Evolutionary conservation across 2,329 filamentous ascomycete genomes (phyloP).

Genomic region (Sordariomycetes sp.): DNA sequence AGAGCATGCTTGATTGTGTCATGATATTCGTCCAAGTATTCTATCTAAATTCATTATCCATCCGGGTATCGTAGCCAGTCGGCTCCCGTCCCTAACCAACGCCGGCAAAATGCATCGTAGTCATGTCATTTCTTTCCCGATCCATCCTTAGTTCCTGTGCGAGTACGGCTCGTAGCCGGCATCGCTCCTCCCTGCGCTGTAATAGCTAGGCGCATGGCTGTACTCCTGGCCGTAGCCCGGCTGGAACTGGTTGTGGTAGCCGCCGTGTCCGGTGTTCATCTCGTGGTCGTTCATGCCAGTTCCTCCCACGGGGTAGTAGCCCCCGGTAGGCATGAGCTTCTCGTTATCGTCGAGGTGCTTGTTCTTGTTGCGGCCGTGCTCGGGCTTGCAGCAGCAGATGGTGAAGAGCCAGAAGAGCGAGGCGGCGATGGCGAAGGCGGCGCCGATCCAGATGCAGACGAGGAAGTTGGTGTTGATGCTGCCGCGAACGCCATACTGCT

Average conservation of each 20-base stretch:
- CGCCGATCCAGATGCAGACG: slow-evolving; percentile 67
- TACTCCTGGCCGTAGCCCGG: slow-evolving; percentile 15
- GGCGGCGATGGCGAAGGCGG: slow-evolving; percentile 65
- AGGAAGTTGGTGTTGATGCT: slow-evolving; percentile 62
- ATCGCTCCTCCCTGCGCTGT: slow-evolving; percentile 35
- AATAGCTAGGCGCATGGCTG: slow-evolving; percentile 21
- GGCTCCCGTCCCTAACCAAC: too few relatives aligned
- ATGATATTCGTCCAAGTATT: background rate
- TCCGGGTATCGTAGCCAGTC: background rate
- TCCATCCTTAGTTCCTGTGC: slow-evolving; percentile 39
- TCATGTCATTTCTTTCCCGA: background rate
- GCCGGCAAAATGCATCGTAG: slow-evolving; percentile 1
- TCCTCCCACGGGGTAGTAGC: slow-evolving; percentile 24
- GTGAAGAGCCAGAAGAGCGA: slow-evolving; percentile 87
- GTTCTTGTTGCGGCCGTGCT: slow-evolving; percentile 19
- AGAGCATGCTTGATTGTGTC: too few relatives aligned
- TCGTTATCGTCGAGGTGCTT: slow-evolving; percentile 31
- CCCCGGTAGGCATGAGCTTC: slow-evolving; percentile 34
- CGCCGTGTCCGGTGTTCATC: slow-evolving; percentile 9
- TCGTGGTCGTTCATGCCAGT: slow-evolving; percentile 13
- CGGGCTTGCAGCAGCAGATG: slow-evolving; percentile 77
- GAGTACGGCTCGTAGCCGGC: slow-evolving; percentile 57
- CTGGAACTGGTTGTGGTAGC: slow-evolving; percentile 17
- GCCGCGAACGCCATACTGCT: slow-evolving; percentile 60
- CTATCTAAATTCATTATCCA: background rate